Base-by-base conservation (phyloP, 345 rosid genomes). In the Lepidium sativum region DNA sequence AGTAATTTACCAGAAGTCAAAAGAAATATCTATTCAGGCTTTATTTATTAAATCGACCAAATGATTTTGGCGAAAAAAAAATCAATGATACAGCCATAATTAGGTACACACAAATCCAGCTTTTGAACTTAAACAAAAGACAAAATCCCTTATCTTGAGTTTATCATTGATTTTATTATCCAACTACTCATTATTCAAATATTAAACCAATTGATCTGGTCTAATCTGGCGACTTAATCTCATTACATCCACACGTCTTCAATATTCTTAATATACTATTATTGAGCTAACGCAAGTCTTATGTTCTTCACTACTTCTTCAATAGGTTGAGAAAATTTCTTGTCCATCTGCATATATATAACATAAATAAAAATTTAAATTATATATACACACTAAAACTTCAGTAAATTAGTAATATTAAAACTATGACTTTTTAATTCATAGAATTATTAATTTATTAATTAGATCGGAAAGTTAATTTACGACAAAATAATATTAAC, bases 271-370 rank as follows among this genome's bases (percentile, higher is more conserved):
- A 23, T 1, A 42, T 17, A 41, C 33, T 8, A 51, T 31, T 43
- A 72, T 59, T 66, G 62, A 23, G 67, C 68, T 52, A 73, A 66
- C 1, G 77, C 64, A 60, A 53, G 31, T 54, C 58, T 73, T 73
- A 73, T 60, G 58, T 20, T 54, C 64, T 73, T 66, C 53, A 73
- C 77, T 2, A 73, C 53, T 27, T 73, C 77, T 53, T 73, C 68
- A 54, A 73, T 39, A 37, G 77, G 54, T 45, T 31, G 51, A 45
- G 63, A 60, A 31, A 73, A 38, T 0, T 60, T 67, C 4, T 45
- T 60, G 45, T 73, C 63, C 77, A 67, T 73, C 77, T 73, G 40
- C 64, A 60, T 10, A 51, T 40, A 18, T 1, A 18, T 16, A 6
- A 20, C 6, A 31, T 21, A 3, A 37, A 18, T 27, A 37, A 20